phyloP scores from a whole-genome alignment of 257 asterid species.

The Schizonepeta tenuifolia region DNA sequence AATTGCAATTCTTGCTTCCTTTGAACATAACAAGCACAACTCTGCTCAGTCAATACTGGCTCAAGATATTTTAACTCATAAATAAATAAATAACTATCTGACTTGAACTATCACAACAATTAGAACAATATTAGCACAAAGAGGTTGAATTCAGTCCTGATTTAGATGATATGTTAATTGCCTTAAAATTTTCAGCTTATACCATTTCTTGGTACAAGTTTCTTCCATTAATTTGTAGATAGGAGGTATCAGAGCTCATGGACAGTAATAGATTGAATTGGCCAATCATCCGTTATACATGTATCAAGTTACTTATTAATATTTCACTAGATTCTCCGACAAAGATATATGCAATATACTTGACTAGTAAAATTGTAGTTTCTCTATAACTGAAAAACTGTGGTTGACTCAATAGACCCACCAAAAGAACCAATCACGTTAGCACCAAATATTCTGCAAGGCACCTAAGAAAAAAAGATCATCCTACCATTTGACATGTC shows the following conservation, averaged over 20 bases:
- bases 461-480: slow-evolving; percentile 9
- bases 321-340: slow-evolving; percentile 4
- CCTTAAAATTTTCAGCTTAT: not conserved
- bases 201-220: not conserved
- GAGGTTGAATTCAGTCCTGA: not conserved
- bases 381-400: not conserved
- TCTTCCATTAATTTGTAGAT: not conserved
- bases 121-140: slow-evolving; percentile 6
- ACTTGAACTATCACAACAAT: not conserved
- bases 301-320: not conserved
- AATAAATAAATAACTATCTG: not conserved
- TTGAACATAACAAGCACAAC: slow-evolving; percentile 28
- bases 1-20: slow-evolving; percentile 92
- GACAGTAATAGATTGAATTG: not conserved
- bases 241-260: slow-evolving; percentile 9
- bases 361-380: not conserved
- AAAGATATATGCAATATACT: not conserved
- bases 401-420: not conserved
- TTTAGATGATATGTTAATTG: not conserved
- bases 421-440: not conserved
- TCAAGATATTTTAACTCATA: not conserved
- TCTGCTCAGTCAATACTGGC: slow-evolving; percentile 10
- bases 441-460: not conserved
- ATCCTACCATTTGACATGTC: slow-evolving; percentile 19
- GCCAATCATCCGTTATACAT: slow-evolving; percentile 2